Conservation (phyloP, 768 basidiomycete genomes). For the Phanerochaete sordida region DNA sequence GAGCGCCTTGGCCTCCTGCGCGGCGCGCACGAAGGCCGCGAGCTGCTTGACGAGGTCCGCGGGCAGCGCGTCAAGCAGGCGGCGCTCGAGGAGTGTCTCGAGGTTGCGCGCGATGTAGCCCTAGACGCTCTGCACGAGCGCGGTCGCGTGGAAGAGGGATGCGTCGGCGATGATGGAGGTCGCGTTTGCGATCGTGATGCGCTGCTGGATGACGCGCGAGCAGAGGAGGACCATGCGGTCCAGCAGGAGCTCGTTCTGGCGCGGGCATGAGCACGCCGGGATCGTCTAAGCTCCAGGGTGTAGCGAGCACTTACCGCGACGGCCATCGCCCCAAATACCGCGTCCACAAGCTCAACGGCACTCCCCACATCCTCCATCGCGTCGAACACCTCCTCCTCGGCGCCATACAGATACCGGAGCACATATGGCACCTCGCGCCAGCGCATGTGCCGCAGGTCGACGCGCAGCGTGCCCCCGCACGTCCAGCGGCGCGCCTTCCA, state of each 20-base stretch:
- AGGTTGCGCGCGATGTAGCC: constrained; percentile 79
- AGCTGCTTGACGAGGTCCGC: constrained; percentile 64
- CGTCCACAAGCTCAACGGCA: constrained; percentile 70
- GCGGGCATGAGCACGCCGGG: too few relatives aligned
- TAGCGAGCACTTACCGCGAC: constrained; percentile 62
- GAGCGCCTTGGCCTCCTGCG: constrained; percentile 66
- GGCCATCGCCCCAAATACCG: constrained; percentile 82
- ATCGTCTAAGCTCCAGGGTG: too few relatives aligned
- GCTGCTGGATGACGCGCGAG: constrained; percentile 66
- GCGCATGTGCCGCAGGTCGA: constrained; percentile 68
- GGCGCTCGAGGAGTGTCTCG: constrained; percentile 81
- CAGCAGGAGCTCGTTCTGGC: constrained; percentile 86
- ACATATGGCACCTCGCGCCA: constrained; percentile 78
- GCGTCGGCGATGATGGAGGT: constrained; percentile 82
- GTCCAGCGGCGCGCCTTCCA: constrained; percentile 72
- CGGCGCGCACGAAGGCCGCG: constrained; percentile 46
- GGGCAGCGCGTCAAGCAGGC: constrained; percentile 75
- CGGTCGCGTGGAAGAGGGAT: constrained; percentile 65
- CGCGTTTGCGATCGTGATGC: constrained; percentile 70
- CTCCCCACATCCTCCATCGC: too few relatives aligned
- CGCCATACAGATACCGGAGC: constrained; percentile 71
- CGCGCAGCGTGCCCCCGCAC: constrained; percentile 46
- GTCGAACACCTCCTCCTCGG: constrained; percentile 63
- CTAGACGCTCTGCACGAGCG: constrained; percentile 68
- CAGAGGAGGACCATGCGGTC: constrained; percentile 85